These are phyloP conservation scores for Phyllosticta citriasiana DNA, from an alignment of 2,329 filamentous ascomycete genomes.

Conservation along the genomic window DNA sequence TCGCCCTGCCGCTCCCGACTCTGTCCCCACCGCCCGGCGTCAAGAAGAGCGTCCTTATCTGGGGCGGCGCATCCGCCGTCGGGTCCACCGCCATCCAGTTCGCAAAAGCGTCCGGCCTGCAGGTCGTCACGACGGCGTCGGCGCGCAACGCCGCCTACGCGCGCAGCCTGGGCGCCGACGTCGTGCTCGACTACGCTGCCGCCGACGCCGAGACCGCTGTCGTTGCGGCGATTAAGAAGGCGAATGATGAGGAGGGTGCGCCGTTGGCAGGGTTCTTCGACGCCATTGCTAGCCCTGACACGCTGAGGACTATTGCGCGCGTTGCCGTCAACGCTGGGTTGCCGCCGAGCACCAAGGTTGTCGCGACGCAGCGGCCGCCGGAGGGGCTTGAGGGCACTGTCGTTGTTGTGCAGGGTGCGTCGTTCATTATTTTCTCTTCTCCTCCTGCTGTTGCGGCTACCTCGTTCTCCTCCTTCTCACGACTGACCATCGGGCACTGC, in stretches of 20 bases:
- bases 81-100: conserved; percentile 25
- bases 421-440: not conserved
- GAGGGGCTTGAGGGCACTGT: conserved; percentile 1
- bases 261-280: conserved; percentile 34
- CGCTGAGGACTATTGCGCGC: not conserved
- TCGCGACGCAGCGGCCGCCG: not conserved
- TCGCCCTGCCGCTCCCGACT: conserved; percentile 31
- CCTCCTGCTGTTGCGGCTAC: not conserved
- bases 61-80: conserved; percentile 28
- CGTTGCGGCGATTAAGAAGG: conserved; percentile 23
- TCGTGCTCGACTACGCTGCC: conserved; percentile 25
- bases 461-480: not conserved
- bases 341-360: not conserved
- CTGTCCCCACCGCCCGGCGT: conserved; percentile 19
- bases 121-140: conserved; percentile 24
- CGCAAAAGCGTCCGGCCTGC: conserved; percentile 24
- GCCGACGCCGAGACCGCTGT: conserved; percentile 25
- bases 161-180: conserved; percentile 20
- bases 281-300: conserved; percentile 15
- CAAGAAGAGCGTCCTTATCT: conserved; percentile 30
- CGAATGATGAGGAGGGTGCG: conserved; percentile 12
- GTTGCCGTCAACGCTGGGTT: not conserved
- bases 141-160: conserved; percentile 24
- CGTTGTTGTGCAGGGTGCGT: not conserved
- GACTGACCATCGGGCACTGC: not conserved